Conservation (phyloP, 2,329 filamentous ascomycete species). For the Lasiodiplodia theobromae region DNA sequence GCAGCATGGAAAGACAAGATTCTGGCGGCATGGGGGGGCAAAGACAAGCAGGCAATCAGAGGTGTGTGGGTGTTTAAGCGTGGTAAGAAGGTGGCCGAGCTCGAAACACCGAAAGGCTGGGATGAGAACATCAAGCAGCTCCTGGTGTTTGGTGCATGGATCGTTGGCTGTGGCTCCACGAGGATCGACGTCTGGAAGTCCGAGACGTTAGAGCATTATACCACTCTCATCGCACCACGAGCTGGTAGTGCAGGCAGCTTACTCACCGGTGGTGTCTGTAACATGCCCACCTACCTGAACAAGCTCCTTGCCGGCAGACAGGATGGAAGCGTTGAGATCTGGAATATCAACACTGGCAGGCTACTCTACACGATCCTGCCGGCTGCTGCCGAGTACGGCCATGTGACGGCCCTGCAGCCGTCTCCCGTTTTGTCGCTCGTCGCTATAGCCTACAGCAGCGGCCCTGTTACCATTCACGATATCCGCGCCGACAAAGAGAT, state of each 20-base stretch:
- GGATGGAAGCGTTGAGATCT: slow-evolving; percentile 93
- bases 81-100: slow-evolving; percentile 80
- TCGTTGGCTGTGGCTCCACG: slow-evolving; percentile 78
- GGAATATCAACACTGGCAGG: slow-evolving; percentile 93
- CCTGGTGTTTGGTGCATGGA: slow-evolving; percentile 87
- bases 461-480: slow-evolving; percentile 81
- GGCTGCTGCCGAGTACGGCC: slow-evolving; percentile 72
- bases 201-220: slow-evolving; percentile 84
- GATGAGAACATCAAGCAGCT: slow-evolving; percentile 78
- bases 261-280: slow-evolving; percentile 80
- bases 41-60: slow-evolving; percentile 58
- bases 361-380: slow-evolving; percentile 89
- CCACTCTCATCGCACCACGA: slow-evolving; percentile 71
- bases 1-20: slow-evolving; percentile 86
- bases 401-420: slow-evolving; percentile 86
- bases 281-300: slow-evolving; percentile 94
- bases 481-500: slow-evolving; percentile 78
- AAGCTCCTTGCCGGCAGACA: slow-evolving; percentile 89
- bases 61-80: slow-evolving; percentile 93
- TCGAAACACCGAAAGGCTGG: slow-evolving; percentile 71
- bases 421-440: slow-evolving; percentile 84
- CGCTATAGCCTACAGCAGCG: slow-evolving; percentile 85
- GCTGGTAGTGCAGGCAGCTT: slow-evolving; percentile 67
- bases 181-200: slow-evolving; percentile 91
- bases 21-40: slow-evolving; percentile 86